Evolutionary conservation across 345 rosid genomes (phyloP), one percentile per base, ranked within the genome.

Genomic region (Sonneratia alba): DNA sequence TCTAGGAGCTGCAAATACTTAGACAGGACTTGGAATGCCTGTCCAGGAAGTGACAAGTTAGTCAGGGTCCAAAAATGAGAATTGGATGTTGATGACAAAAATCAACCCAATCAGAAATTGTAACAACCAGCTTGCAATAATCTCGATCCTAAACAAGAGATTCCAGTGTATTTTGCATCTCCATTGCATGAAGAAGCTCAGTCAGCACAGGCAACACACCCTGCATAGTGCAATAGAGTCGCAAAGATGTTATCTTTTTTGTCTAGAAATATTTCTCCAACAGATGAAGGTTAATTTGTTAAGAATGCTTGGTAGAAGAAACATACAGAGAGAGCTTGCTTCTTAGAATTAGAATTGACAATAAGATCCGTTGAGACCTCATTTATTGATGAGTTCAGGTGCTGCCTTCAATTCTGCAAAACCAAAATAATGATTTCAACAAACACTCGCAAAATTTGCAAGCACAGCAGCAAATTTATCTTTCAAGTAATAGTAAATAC

Each of bases 281-380:
- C 45, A 43, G 49, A 55, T 27, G 7, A 37, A 3, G 11, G 19
- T 61, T 22, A 27, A 7, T 15, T 62, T 4, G 6, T 27, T 11
- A 27, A 27, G 38, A 12, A 16, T 32, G 64, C 67, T 49, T 27
- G 43, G 37, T 71, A 70, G 70, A 76, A 8, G 6, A 62, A 53
- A 75, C 75, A 19, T 88, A 92, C 99, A 94, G 84, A 79, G 66
- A 96, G 91, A 81, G 98, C 87, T 83, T 96, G 98, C 63, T 96
- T 96, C 80, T 89, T 96, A 64, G 97, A 86, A 84, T 87, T 80
- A 21, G 89, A 81, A 89, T 96, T 88, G 74, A 96, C 99, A 72
- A 96, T 83, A 70, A 96, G 98, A 83, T 96, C 99, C 79, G 97
- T 88, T n/a, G 99, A 92, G 68, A 93, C 96, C 85, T 92, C 98